These are phyloP conservation scores for Aspergillus unguis DNA, from an alignment of 2,329 filamentous ascomycete genomes.

Conservation along the genomic window DNA sequence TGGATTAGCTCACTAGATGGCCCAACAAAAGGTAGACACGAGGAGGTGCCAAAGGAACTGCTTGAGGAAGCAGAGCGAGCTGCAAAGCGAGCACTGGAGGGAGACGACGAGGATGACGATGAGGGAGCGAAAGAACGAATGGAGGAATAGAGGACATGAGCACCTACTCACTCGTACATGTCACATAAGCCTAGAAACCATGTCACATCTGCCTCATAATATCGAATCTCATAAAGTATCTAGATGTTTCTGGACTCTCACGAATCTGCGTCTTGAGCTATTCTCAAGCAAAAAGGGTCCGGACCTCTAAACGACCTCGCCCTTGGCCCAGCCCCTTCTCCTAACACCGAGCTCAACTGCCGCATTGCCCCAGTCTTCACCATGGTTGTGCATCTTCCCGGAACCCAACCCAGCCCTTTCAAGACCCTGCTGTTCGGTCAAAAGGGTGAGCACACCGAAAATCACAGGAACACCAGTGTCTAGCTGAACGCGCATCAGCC, in stretches of 20 bases:
- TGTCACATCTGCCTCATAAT: neutral
- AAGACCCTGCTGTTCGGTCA: slow-evolving; percentile 83
- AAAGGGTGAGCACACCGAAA: slow-evolving; percentile 85
- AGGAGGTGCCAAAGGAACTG: slow-evolving; percentile 88
- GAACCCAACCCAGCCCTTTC: slow-evolving; percentile 72
- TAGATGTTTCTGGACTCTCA: too few relatives aligned
- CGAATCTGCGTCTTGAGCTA: too few relatives aligned
- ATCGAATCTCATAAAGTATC: neutral
- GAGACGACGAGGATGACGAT: slow-evolving; percentile 78
- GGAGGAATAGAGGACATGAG: slow-evolving; percentile 62
- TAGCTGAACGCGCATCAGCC: slow-evolving; percentile 89
- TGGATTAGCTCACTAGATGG: slow-evolving; percentile 87
- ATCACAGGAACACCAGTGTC: slow-evolving; percentile 86
- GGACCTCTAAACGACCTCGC: slow-evolving; percentile 51
- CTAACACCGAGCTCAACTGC: slow-evolving; percentile 93
- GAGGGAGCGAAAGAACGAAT: slow-evolving; percentile 70
- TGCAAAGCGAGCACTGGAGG: slow-evolving; percentile 85
- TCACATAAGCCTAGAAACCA: slow-evolving; percentile 2
- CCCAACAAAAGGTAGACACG: slow-evolving; percentile 86
- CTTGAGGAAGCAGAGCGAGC: slow-evolving; percentile 87
- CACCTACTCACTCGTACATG: slow-evolving; percentile 1
- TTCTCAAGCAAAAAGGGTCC: neutral
- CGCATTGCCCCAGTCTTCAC: slow-evolving; percentile 91
- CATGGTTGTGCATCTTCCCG: slow-evolving; percentile 74
- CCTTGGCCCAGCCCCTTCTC: slow-evolving; percentile 76